Conservation (phyloP, 345 rosid genomes). For the Dimocarpus longan region DNA sequence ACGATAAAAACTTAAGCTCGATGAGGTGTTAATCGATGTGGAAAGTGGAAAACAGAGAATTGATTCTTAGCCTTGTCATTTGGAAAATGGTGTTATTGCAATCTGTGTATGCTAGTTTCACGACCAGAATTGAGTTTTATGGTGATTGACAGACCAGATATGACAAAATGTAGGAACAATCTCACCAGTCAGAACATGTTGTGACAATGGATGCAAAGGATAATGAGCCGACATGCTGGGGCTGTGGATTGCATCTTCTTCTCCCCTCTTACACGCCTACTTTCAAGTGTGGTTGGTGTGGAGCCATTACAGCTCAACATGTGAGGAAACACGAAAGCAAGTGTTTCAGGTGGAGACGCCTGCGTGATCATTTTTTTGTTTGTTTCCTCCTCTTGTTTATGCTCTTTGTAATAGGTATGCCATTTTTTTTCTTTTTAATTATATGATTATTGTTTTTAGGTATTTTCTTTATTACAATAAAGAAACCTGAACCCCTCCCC, state of each 20-base stretch:
- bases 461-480: background rate
- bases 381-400: conserved; percentile 62
- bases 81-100: background rate
- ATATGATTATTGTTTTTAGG: background rate
- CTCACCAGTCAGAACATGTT: conserved; percentile 46
- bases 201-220: conserved; percentile 54
- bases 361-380: conserved; percentile 85
- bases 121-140: background rate
- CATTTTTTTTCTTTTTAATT: background rate
- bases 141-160: background rate
- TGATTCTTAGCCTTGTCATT: background rate
- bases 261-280: conserved; percentile 64
- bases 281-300: conserved; percentile 98
- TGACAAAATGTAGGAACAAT: conserved; percentile 1
- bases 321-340: conserved; percentile 49
- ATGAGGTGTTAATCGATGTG: background rate
- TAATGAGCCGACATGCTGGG: conserved; percentile 78
- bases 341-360: conserved; percentile 62
- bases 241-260: conserved; percentile 84
- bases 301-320: conserved; percentile 76
- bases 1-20: background rate
- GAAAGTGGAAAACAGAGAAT: background rate
- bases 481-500: background rate
- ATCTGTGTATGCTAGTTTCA: background rate
- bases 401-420: conserved; percentile 77